A percentile compares a stretch with the other conserved stretches of the same genome.
These are phyloP conservation scores for Leccinum boreale DNA, from an alignment of 768 basidiomycete genomes.

Conservation along the genomic window DNA sequence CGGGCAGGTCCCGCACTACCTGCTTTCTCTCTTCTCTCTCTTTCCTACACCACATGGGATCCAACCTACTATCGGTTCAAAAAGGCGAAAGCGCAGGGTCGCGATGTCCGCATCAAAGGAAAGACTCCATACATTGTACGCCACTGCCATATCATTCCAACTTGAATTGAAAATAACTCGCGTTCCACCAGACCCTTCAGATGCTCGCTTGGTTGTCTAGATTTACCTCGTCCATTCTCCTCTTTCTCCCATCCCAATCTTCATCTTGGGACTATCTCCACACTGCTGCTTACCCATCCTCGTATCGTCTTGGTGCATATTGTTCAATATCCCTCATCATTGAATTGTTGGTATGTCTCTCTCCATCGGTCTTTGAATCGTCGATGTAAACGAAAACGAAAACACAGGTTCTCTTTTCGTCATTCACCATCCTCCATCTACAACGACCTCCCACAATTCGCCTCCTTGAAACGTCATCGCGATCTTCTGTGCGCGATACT, in stretches of 20 bases:
- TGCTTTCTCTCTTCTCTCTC: constrained; percentile 49
- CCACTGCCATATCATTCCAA: constrained; percentile 1
- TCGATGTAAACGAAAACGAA: constrained; percentile 2
- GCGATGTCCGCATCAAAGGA: constrained; percentile 65
- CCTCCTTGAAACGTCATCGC: constrained; percentile 55
- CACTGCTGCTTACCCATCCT: constrained; percentile 35
- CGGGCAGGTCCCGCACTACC: constrained; percentile 45
- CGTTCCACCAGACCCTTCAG: constrained; percentile 51
- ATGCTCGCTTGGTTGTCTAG: constrained; percentile 56
- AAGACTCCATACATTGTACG: constrained; percentile 63
- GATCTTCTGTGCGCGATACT: constrained; percentile 39
- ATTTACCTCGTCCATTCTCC: constrained; percentile 45
- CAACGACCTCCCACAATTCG: constrained; percentile 71
- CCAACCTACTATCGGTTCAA: constrained; percentile 68
- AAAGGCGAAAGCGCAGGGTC: constrained; percentile 64
- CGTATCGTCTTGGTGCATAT: constrained; percentile 40
- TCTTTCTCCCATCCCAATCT: constrained; percentile 41
- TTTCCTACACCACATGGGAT: constrained; percentile 85
- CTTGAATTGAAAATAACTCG: neutral
- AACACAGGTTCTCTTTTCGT: constrained; percentile 52
- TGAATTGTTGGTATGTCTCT: constrained; percentile 53
- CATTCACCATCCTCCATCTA: constrained; percentile 54
- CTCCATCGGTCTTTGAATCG: neutral
- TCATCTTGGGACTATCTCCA: constrained; percentile 39
- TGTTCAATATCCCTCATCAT: constrained; percentile 43